These are phyloP conservation scores for Penicillium taxi DNA, from an alignment of 495 filamentous ascomycete genomes.

Conservation along the genomic window DNA sequence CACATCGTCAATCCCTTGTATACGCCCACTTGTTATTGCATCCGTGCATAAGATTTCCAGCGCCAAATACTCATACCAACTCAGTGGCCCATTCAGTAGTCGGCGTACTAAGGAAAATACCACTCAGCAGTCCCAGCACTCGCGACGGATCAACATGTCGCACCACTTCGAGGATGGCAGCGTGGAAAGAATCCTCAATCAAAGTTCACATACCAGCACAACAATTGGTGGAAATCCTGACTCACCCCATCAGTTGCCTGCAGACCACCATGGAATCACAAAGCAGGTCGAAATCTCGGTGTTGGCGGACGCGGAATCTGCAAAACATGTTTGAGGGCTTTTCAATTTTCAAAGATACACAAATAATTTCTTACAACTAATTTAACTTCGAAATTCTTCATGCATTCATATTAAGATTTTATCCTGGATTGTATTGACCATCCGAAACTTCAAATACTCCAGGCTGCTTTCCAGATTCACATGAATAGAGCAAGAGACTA, in stretches of 20 bases:
- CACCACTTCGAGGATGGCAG: constrained; percentile 22
- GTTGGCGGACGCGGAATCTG: constrained; percentile 3
- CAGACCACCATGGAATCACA: constrained; percentile 14
- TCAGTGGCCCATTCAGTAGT: constrained; percentile 18
- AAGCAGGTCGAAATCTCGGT: constrained; percentile 31
- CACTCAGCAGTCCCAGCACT: constrained; percentile 10
- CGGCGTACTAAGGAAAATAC: constrained; percentile 12
- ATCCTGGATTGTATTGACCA: too few species aligned
- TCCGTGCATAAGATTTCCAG: constrained; percentile 34
- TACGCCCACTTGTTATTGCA: constrained; percentile 28
- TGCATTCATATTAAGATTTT: too few species aligned
- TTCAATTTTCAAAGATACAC: too few species aligned
- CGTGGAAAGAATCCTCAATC: constrained; percentile 25
- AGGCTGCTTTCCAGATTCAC: too few species aligned
- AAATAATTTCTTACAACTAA: too few species aligned
- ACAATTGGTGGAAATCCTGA: constrained; percentile 10
- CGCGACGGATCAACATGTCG: constrained; percentile 8
- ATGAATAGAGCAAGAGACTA: too few species aligned
- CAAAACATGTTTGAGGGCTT: neutral
- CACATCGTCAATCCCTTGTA: constrained; percentile 30
- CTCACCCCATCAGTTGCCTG: constrained; percentile 7
- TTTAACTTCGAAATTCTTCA: too few species aligned
- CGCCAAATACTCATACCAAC: constrained; percentile 25
- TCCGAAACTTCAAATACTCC: too few species aligned
- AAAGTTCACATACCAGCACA: constrained; percentile 8